Evolutionary conservation across 2,329 filamentous ascomycete genomes (phyloP), one percentile per base, ranked within the genome.

Genomic region (Botrytis hyacinthi): DNA sequence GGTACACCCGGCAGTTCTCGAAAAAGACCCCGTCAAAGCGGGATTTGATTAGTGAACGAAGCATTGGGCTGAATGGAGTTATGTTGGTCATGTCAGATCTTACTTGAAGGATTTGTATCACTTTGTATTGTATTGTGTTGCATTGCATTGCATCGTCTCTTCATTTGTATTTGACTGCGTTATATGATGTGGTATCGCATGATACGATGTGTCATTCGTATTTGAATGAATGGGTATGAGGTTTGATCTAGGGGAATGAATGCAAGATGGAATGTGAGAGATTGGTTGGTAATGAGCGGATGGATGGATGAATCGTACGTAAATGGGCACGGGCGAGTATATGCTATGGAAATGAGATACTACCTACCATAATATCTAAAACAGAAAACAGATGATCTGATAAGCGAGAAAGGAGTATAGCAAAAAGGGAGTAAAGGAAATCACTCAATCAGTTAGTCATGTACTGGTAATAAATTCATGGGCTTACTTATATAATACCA

Each of bases 11-110:
- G 83, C 77, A 88, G 86, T 79, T 85, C 81, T 12, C 86, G 88
- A 80, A 91, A 91, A 81, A 85, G 89, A 44, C 82, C 87, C 5
- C 84, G 88, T 32, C 68, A 73, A 35, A 67, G 72, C 62, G 76
- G 73, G 4, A 74, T 79, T 57, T 78, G 74, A 68, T 22, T 14
- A 7, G 6, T n/a, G 4, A 8, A 35, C 10, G n/a, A 57, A 29
- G 51, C 6, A 57, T 57, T 29, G 6, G n/a, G n/a, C n/a, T 8
- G n/a, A 9, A 29, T 4, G 51, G n/a, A 54, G 26, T n/a, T n/a
- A 29, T 10, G 29, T 3, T 44, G 16, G 37, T 12, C 8, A 29
- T 32, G n/a, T 29, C 5, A 18, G 1, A 40, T 61, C 3, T n/a
- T 40, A 40, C 32, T 40, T 16, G 26, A 37, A 7, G 22, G 3